These are phyloP conservation scores for Coemansia sp. DNA, from an alignment of 192 early-diverging fungal genomes.

Conservation along the genomic window DNA sequence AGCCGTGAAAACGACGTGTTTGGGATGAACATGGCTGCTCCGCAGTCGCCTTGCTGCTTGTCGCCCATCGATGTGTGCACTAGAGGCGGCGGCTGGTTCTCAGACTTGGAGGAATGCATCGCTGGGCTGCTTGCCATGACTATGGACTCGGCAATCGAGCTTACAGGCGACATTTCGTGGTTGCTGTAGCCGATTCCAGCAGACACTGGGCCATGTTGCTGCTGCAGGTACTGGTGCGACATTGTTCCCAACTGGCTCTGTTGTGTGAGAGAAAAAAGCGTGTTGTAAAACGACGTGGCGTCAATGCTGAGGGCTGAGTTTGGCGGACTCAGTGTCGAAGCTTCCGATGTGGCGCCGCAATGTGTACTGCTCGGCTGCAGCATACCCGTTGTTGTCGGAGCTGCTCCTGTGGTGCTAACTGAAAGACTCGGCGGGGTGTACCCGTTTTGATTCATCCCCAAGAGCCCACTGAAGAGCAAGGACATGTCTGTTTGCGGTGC, in stretches of 20 bases:
- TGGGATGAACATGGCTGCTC: slow-evolving; percentile 2
- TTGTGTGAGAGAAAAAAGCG: slow-evolving; percentile 24
- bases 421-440: slow-evolving; percentile 5
- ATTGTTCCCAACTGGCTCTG: slow-evolving; percentile 7
- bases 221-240: slow-evolving; percentile 2
- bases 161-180: slow-evolving; percentile 15
- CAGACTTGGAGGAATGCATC: background rate
- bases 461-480: slow-evolving; percentile 28
- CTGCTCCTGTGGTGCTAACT: background rate
- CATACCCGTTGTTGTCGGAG: background rate
- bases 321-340: slow-evolving; percentile 5
- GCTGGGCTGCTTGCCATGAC: slow-evolving; percentile 5
- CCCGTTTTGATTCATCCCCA: slow-evolving; percentile 11
- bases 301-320: slow-evolving; percentile 18
- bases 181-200: background rate
- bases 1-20: background rate
- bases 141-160: slow-evolving; percentile 5
- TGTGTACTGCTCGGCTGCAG: background rate
- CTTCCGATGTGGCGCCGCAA: background rate
- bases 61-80: background rate
- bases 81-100: background rate
- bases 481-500: slow-evolving; percentile 21
- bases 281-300: slow-evolving; percentile 27
- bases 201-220: background rate
- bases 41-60: slow-evolving; percentile 1